Conservation (phyloP, 1,284 basidiomycete species). For the Phenoliferia sp. region DNA sequence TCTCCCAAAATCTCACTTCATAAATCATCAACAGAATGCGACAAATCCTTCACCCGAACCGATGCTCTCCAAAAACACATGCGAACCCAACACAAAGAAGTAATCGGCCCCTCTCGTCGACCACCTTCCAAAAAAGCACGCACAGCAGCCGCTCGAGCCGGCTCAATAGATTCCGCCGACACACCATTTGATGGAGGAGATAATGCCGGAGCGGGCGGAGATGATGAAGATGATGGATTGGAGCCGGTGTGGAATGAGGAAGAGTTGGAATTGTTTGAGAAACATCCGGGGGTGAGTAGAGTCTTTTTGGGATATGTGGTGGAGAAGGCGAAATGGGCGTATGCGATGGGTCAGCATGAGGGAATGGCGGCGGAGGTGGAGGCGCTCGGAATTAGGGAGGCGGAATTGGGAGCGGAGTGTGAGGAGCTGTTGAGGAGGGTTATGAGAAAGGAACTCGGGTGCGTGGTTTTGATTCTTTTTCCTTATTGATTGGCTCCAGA, state of each 20-base stretch:
- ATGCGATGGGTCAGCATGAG: slow-evolving; percentile 58
- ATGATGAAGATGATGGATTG: slow-evolving; percentile 51
- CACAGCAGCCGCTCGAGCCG: slow-evolving; percentile 3
- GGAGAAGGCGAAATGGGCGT: slow-evolving; percentile 67
- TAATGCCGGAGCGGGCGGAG: slow-evolving; percentile 3
- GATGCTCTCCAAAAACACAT: slow-evolving; percentile 88
- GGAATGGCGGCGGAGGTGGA: slow-evolving; percentile 59
- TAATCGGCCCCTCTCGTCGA: slow-evolving; percentile 8
- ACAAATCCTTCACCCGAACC: slow-evolving; percentile 86
- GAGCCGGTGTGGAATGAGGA: slow-evolving; percentile 52
- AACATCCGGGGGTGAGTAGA: slow-evolving; percentile 16
- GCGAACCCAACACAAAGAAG: slow-evolving; percentile 66
- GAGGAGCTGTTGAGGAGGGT: slow-evolving; percentile 56
- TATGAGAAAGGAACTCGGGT: slow-evolving; percentile 37
- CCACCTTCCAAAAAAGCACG: slow-evolving; percentile 18
- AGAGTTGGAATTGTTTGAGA: slow-evolving; percentile 14
- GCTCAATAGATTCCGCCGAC: slow-evolving; percentile 15
- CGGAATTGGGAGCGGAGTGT: slow-evolving; percentile 52
- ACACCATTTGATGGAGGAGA: slow-evolving; percentile 1
- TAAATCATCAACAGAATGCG: slow-evolving; percentile 61
- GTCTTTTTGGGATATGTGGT: slow-evolving; percentile 55
- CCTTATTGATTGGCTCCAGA: neutral
- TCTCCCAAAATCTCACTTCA: neutral
- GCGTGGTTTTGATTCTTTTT: neutral
- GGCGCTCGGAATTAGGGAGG: slow-evolving; percentile 52